Evolutionary conservation across 768 basidiomycete genomes (phyloP).

Genomic region (Hortiboletus campestris): DNA sequence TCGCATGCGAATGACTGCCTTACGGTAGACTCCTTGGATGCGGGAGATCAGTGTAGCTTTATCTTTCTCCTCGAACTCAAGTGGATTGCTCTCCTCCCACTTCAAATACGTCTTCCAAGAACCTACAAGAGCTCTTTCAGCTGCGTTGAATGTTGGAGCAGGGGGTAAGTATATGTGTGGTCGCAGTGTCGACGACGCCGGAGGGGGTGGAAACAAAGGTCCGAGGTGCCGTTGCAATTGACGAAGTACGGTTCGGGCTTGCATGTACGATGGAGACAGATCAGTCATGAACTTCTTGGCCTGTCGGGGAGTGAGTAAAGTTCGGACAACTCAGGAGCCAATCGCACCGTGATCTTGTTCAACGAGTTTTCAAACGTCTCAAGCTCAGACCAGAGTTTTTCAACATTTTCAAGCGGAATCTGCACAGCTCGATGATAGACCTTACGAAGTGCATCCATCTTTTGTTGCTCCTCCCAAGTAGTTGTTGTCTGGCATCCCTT

Average conservation of each 20-base stretch:
- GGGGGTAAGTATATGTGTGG: conserved; percentile 60
- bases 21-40: conserved; percentile 80
- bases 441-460: conserved; percentile 89
- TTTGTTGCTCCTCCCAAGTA: conserved; percentile 95
- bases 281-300: conserved; percentile 96
- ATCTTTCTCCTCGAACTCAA: conserved; percentile 88
- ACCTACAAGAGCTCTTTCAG: conserved; percentile 73
- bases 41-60: conserved; percentile 61
- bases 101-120: conserved; percentile 92
- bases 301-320: conserved; percentile 34
- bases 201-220: conserved; percentile 54
- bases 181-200: conserved; percentile 40
- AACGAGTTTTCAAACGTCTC: conserved; percentile 87
- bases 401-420: conserved; percentile 92
- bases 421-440: conserved; percentile 93
- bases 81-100: conserved; percentile 93
- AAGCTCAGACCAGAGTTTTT: conserved; percentile 89
- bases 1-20: conserved; percentile 88
- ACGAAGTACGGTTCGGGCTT: conserved; percentile 84
- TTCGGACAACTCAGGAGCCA: background rate
- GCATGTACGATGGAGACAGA: conserved; percentile 92
- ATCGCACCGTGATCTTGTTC: conserved; percentile 77
- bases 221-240: conserved; percentile 72
- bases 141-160: conserved; percentile 66
- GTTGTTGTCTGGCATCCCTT: conserved; percentile 51